Conservation (phyloP, 2,329 filamentous ascomycete species). For the Cladophialophora exuberans region DNA sequence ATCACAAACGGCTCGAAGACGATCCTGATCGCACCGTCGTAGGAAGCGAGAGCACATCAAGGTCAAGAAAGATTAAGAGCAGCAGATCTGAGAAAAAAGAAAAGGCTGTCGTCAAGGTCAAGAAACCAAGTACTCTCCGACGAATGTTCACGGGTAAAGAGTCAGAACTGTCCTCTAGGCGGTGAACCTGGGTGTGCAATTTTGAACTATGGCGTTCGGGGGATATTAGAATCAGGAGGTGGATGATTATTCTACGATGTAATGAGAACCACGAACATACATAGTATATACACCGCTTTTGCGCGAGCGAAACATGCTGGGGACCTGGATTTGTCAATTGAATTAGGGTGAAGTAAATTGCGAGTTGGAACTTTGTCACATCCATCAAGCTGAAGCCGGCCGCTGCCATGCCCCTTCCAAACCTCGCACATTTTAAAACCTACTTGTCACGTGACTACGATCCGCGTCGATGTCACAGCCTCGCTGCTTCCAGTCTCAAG, state of each 20-base stretch:
- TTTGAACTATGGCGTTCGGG: not conserved
- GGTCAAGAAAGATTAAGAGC: slow-evolving; percentile 19
- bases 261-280: slow-evolving; percentile 5
- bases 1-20: slow-evolving; percentile 23
- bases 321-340: no score
- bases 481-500: not conserved
- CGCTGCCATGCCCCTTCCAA: no score
- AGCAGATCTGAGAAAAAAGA: slow-evolving; percentile 27
- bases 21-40: slow-evolving; percentile 25
- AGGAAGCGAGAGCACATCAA: slow-evolving; percentile 23
- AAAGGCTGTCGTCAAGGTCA: slow-evolving; percentile 34
- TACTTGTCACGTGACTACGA: not conserved
- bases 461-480: not conserved
- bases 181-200: slow-evolving; percentile 11
- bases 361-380: no score
- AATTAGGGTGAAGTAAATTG: no score
- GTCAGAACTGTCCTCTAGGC: slow-evolving; percentile 15
- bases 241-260: slow-evolving; percentile 7
- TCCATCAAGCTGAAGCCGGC: no score
- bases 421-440: no score
- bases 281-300: slow-evolving; percentile 5
- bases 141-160: slow-evolving; percentile 31
- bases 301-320: slow-evolving; percentile 3
- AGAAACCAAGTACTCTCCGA: slow-evolving; percentile 42
- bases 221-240: not conserved